Evolutionary conservation across 2,329 filamentous ascomycete species (phyloP).

Genomic region (Aspergillus sp.): DNA sequence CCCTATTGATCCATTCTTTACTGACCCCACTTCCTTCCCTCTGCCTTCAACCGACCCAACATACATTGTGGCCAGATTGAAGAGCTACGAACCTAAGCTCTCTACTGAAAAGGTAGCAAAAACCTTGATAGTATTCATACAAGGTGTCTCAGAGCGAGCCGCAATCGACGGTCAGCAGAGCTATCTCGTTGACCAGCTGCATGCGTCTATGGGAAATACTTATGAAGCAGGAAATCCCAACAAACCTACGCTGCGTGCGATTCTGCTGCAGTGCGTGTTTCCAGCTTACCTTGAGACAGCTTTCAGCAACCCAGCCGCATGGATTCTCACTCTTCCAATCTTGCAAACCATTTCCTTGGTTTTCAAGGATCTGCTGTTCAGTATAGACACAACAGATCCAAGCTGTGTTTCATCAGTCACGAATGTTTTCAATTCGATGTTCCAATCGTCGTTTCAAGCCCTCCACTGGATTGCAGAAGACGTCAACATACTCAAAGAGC

Average conservation of each 20-base stretch:
- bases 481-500: slow-evolving; percentile 29
- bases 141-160: slow-evolving; percentile 55
- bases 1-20: slow-evolving; percentile 56
- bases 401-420: slow-evolving; percentile 33
- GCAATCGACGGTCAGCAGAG: slow-evolving; percentile 53
- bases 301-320: slow-evolving; percentile 43
- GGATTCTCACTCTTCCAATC: slow-evolving; percentile 51
- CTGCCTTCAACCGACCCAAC: slow-evolving; percentile 56
- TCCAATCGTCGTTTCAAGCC: slow-evolving; percentile 33
- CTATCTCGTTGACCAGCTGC: slow-evolving; percentile 53
- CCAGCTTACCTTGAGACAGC: slow-evolving; percentile 52
- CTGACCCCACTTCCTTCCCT: slow-evolving; percentile 56
- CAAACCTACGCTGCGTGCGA: slow-evolving; percentile 45
- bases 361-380: slow-evolving; percentile 41
- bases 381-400: slow-evolving; percentile 39
- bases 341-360: slow-evolving; percentile 43
- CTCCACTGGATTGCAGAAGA: slow-evolving; percentile 32
- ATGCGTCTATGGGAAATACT: slow-evolving; percentile 43
- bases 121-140: slow-evolving; percentile 54
- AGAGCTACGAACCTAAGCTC: slow-evolving; percentile 54
- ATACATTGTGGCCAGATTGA: slow-evolving; percentile 59
- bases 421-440: slow-evolving; percentile 32
- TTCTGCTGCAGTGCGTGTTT: slow-evolving; percentile 51
- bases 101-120: slow-evolving; percentile 46
- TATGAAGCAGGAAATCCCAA: slow-evolving; percentile 37